Evolutionary conservation across 495 filamentous ascomycete genomes (phyloP).

Genomic region (Aspergillus egyptiacus): DNA sequence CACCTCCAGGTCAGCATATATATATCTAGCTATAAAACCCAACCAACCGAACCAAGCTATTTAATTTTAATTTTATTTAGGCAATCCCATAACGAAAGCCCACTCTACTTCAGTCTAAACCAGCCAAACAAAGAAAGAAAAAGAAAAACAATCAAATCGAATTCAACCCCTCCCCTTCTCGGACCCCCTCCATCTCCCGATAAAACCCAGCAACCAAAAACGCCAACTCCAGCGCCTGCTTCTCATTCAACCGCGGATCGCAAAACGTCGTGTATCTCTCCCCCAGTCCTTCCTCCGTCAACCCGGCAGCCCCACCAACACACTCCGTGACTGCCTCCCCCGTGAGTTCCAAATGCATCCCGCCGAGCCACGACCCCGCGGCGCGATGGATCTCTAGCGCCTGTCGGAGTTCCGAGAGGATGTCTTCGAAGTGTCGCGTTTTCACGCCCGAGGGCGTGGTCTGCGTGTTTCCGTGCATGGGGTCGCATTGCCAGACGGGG

Average conservation of each 20-base stretch:
- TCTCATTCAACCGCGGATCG: slow-evolving; percentile 92
- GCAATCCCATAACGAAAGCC: too few relatives aligned
- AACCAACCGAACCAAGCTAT: too few relatives aligned
- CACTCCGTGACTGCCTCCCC: slow-evolving; percentile 97
- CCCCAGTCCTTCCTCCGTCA: slow-evolving; percentile 79
- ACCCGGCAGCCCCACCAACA: slow-evolving; percentile 79
- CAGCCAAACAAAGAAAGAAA: too few relatives aligned
- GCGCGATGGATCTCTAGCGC: slow-evolving; percentile 79
- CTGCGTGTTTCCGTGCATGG: slow-evolving; percentile 81
- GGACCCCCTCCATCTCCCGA: slow-evolving; percentile 37
- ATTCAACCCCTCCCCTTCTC: slow-evolving; percentile 18
- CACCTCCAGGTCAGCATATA: too few relatives aligned
- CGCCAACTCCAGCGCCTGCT: slow-evolving; percentile 90
- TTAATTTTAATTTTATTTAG: too few relatives aligned
- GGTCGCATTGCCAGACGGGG: slow-evolving; percentile 97
- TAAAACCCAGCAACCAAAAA: slow-evolving; percentile 90
- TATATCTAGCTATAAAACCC: too few relatives aligned
- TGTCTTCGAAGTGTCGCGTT: slow-evolving; percentile 80
- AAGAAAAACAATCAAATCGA: slow-evolving; percentile 14
- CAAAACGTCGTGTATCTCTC: slow-evolving; percentile 92
- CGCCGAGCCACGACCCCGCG: slow-evolving; percentile 77
- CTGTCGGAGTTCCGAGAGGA: slow-evolving; percentile 75
- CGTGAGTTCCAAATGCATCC: slow-evolving; percentile 90
- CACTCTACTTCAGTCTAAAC: too few relatives aligned
- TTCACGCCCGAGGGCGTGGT: slow-evolving; percentile 68